phyloP scores from a whole-genome alignment of 2,329 filamentous ascomycete genomes.

The Penicillium aurantiogriseum region DNA sequence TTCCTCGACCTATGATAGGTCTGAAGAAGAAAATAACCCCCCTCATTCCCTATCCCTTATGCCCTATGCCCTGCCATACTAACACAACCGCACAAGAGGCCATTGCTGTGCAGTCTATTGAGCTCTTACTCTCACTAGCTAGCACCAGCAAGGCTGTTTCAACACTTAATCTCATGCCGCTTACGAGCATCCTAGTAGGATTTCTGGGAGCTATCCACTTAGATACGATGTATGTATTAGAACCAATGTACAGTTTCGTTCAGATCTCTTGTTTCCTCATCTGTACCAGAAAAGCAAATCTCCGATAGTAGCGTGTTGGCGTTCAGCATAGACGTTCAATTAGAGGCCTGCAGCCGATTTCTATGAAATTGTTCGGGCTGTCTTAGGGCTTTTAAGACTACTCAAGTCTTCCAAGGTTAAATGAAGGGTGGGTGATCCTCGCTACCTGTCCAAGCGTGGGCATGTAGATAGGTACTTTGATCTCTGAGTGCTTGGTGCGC shows the following conservation, averaged over 20 bases:
- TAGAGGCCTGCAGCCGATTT: not conserved
- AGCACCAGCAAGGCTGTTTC: constrained; percentile 24
- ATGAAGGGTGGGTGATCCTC: not conserved
- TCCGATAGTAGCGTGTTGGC: not conserved
- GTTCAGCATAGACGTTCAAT: not conserved
- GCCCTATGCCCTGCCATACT: constrained; percentile 1
- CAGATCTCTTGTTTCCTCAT: not conserved
- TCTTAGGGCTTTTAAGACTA: not conserved
- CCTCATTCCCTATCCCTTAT: not conserved
- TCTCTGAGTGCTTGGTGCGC: not conserved
- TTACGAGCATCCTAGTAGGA: constrained; percentile 7
- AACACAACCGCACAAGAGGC: constrained; percentile 12
- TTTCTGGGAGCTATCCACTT: constrained; percentile 9
- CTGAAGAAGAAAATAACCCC: not conserved
- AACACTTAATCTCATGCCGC: constrained; percentile 23
- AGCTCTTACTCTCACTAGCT: constrained; percentile 6
- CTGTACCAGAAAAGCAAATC: not conserved
- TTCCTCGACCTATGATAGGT: not conserved
- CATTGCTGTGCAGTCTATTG: constrained; percentile 7
- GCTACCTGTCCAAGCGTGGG: not conserved
- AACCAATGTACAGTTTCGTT: constrained; percentile 11
- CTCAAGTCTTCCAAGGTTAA: too few relatives aligned
- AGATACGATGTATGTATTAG: constrained; percentile 10
- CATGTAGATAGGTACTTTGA: not conserved
- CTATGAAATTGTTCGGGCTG: too few relatives aligned